Percentiles rank a stretch among this genome's conserved stretches.
These are phyloP conservation scores for Massospora cicadina DNA, from an alignment of 371 early-diverging fungal genomes.

Conservation along the genomic window DNA sequence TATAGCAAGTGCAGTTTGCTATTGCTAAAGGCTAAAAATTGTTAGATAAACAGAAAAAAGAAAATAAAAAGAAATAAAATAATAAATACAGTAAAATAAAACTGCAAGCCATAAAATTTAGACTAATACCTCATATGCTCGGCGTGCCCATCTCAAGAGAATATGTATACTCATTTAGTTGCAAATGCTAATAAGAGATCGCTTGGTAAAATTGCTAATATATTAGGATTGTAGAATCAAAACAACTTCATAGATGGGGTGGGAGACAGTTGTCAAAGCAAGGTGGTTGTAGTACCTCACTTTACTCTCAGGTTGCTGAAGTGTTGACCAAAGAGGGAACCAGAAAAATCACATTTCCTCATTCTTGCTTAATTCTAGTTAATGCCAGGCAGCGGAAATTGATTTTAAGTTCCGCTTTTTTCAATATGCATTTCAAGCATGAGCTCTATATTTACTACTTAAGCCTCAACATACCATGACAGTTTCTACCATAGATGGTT, in stretches of 20 bases:
- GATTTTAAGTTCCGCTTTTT: no score
- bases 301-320: background rate
- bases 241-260: background rate
- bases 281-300: background rate
- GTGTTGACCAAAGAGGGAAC: background rate
- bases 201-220: background rate
- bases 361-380: no score
- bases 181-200: background rate
- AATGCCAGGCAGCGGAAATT: no score
- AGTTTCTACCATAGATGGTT: no score
- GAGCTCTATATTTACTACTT: no score
- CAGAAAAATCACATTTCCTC: no score
- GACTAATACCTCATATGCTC: background rate
- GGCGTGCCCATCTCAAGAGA: background rate
- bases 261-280: background rate
- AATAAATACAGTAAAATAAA: no score
- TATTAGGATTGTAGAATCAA: background rate
- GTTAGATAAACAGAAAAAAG: background rate
- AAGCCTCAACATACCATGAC: no score
- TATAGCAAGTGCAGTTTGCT: background rate
- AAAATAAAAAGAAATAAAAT: background rate
- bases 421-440: no score
- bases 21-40: background rate
- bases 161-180: background rate
- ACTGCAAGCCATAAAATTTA: no score